phyloP scores from a whole-genome alignment of 2,329 filamentous ascomycete genomes.

The Aulographum hederae region DNA sequence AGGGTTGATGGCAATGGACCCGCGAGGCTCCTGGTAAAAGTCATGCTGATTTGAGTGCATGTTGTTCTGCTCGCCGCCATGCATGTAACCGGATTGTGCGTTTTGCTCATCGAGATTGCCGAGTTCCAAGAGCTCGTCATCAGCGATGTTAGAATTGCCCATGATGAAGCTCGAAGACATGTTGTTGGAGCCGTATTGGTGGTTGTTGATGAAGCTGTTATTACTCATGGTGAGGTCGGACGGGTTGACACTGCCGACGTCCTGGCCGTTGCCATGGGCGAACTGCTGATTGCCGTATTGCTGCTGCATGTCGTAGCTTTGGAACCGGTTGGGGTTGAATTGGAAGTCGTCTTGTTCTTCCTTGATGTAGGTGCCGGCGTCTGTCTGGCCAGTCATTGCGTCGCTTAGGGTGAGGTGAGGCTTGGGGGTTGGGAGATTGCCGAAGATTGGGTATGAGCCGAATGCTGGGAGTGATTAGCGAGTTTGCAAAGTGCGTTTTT shows the following conservation, averaged over 20 bases:
- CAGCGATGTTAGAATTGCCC: slow-evolving; percentile 61
- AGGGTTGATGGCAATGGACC: slow-evolving; percentile 42
- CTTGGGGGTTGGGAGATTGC: not conserved
- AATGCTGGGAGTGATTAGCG: not conserved
- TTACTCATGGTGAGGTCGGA: slow-evolving; percentile 64
- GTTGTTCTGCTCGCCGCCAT: slow-evolving; percentile 35
- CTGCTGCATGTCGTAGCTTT: slow-evolving; percentile 29
- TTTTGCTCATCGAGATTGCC: slow-evolving; percentile 26
- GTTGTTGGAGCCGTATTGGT: slow-evolving; percentile 40
- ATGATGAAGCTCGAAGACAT: slow-evolving; percentile 56
- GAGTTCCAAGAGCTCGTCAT: slow-evolving; percentile 76
- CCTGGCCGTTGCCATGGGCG: slow-evolving; percentile 18
- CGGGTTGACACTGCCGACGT: slow-evolving; percentile 47
- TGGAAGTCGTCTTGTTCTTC: slow-evolving; percentile 45
- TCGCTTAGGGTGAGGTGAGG: not conserved
- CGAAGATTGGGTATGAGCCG: too few species aligned
- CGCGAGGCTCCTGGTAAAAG: too few species aligned
- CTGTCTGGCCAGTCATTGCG: too few species aligned
- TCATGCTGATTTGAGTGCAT: too few species aligned
- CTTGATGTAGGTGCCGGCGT: slow-evolving; percentile 46
- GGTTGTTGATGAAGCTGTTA: slow-evolving; percentile 23
- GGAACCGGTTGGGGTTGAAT: slow-evolving; percentile 26
- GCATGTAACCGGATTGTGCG: slow-evolving; percentile 18
- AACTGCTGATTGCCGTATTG: slow-evolving; percentile 30
- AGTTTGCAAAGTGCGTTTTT: not conserved